Percentiles rank a stretch among this genome's conserved stretches.
These are phyloP conservation scores for Ophiostoma quercus DNA, from an alignment of 2,329 filamentous ascomycete genomes.

Conservation along the genomic window DNA sequence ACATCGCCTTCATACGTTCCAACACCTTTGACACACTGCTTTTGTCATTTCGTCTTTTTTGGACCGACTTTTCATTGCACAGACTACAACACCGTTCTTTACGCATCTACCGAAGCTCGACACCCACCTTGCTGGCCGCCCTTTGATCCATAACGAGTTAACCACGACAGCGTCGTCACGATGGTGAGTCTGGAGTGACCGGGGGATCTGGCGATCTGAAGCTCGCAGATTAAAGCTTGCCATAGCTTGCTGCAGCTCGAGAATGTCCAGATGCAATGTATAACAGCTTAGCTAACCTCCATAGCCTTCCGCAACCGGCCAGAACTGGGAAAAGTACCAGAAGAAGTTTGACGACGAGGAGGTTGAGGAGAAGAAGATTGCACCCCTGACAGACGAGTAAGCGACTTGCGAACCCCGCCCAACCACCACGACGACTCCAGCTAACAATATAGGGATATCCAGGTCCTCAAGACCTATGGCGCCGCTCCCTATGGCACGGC, in stretches of 20 bases:
- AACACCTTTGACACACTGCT: background rate
- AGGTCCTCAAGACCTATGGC: conserved; percentile 98
- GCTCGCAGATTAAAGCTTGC: background rate
- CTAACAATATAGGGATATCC: conserved; percentile 72
- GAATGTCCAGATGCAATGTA: background rate
- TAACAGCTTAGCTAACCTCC: background rate
- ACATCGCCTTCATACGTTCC: background rate
- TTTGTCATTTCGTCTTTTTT: background rate
- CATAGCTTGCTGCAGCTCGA: background rate
- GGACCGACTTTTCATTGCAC: background rate
- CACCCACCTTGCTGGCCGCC: background rate
- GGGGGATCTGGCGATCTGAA: background rate
- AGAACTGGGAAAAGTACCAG: conserved; percentile 97
- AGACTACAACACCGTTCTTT: background rate
- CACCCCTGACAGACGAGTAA: conserved; percentile 91
- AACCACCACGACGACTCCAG: background rate
- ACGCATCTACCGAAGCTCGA: background rate
- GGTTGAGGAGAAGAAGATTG: conserved; percentile 99
- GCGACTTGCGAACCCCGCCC: background rate
- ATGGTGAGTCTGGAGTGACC: background rate
- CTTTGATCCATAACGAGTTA: conserved; percentile 15
- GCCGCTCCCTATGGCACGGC: conserved; percentile 90
- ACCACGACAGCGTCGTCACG: conserved; percentile 2
- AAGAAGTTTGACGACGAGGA: conserved; percentile 97
- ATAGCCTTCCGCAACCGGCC: conserved; percentile 90